Evolutionary conservation across 148 eudicot genomes (phyloP).

Genomic region (Rhododendron vialii): DNA sequence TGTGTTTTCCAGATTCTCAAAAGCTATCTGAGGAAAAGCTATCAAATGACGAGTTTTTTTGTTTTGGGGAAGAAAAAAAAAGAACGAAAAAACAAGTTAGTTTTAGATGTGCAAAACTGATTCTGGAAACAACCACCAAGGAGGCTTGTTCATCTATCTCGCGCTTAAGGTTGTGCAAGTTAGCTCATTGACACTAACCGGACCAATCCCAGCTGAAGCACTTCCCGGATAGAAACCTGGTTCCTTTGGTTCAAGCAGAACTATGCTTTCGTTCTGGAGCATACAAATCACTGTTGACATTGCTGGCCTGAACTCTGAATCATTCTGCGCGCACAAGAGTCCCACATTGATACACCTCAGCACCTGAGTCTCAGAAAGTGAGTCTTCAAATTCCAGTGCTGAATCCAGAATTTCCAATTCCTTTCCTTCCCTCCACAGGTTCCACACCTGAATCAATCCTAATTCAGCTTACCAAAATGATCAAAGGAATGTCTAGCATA

Average conservation of each 20-base stretch:
- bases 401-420: slow-evolving; percentile 18
- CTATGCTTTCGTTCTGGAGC: slow-evolving; percentile 1
- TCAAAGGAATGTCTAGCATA: neutral
- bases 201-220: neutral
- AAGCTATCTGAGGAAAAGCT: neutral
- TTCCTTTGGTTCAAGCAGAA: slow-evolving; percentile 4
- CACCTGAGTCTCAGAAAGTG: slow-evolving; percentile 6
- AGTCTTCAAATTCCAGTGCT: slow-evolving; percentile 1
- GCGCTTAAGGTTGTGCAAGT: slow-evolving; percentile 19
- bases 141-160: slow-evolving; percentile 1
- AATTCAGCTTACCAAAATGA: neutral
- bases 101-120: neutral
- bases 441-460: slow-evolving; percentile 17
- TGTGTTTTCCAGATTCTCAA: neutral
- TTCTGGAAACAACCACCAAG: neutral
- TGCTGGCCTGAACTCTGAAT: slow-evolving; percentile 10
- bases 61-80: neutral
- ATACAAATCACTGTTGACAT: slow-evolving; percentile 14
- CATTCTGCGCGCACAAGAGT: slow-evolving; percentile 12
- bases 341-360: slow-evolving; percentile 18
- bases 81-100: neutral
- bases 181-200: slow-evolving; percentile 9
- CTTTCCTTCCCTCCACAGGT: slow-evolving; percentile 15
- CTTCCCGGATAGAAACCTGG: slow-evolving; percentile 14
- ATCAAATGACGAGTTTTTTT: neutral